Evolutionary conservation across 805 yeast species (phyloP).

Genomic region (Lipomyces sp.): DNA sequence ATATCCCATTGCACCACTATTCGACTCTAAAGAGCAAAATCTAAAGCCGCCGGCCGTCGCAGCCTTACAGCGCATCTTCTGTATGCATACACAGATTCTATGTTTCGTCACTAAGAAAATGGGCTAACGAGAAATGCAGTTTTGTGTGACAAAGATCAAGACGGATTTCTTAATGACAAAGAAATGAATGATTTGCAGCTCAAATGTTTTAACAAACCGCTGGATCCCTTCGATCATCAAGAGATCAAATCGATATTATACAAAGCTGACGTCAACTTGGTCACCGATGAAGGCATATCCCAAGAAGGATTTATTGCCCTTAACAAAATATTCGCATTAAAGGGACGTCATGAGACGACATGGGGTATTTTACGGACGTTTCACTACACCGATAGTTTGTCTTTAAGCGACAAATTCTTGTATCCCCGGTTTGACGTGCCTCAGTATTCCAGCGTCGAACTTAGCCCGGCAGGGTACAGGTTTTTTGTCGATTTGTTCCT

Average conservation of each 20-base stretch:
- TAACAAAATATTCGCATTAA: conserved; percentile 82
- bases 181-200: conserved; percentile 70
- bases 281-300: conserved; percentile 37
- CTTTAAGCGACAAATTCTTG: conserved; percentile 78
- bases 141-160: conserved; percentile 87
- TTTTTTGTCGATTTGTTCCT: conserved; percentile 89
- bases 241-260: conserved; percentile 49
- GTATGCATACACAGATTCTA: conserved; percentile 17
- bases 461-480: conserved; percentile 89
- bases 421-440: conserved; percentile 77
- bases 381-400: conserved; percentile 89
- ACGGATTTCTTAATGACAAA: conserved; percentile 71
- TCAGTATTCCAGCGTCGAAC: conserved; percentile 77
- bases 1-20: conserved; percentile 90
- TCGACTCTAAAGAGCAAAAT: conserved; percentile 85
- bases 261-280: conserved; percentile 45
- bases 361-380: conserved; percentile 93
- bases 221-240: conserved; percentile 50
- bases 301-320: conserved; percentile 73
- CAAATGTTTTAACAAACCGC: conserved; percentile 70
- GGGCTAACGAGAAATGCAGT: conserved; percentile 40
- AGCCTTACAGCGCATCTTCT: conserved; percentile 80
- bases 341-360: conserved; percentile 93
- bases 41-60: conserved; percentile 75
- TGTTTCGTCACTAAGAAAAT: background rate